A percentile compares a stretch with the other conserved stretches of the same genome.
phyloP scores from a whole-genome alignment of 1,139 yeast species.

The Entelexis paramagnoliae region DNA sequence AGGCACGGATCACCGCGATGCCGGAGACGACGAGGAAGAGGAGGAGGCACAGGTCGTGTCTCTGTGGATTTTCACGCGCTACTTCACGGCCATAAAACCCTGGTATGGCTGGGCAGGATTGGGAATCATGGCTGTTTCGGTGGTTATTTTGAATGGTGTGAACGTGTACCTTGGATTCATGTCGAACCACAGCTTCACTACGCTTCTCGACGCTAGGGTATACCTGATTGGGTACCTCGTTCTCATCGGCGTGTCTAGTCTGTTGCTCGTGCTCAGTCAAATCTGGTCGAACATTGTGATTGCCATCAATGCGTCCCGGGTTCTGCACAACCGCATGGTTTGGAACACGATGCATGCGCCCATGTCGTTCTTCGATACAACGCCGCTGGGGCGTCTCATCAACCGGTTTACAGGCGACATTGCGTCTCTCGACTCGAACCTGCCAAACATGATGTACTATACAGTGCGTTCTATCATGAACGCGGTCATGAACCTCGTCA shows the following conservation, averaged over 20 bases:
- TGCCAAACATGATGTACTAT: slow-evolving; percentile 33
- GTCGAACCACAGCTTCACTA: slow-evolving; percentile 30
- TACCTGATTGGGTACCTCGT: slow-evolving; percentile 33
- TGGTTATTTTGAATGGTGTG: slow-evolving; percentile 17
- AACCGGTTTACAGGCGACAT: slow-evolving; percentile 69
- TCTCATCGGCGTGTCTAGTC: slow-evolving; percentile 46
- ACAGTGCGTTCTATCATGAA: slow-evolving; percentile 45
- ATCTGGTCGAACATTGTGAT: slow-evolving; percentile 38
- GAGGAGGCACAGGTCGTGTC: slow-evolving; percentile 21
- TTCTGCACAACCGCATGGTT: slow-evolving; percentile 73
- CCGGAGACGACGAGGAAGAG: slow-evolving; percentile 40
- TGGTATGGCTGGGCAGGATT: slow-evolving; percentile 12
- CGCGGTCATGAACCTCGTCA: slow-evolving; percentile 52
- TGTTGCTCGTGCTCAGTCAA: slow-evolving; percentile 63
- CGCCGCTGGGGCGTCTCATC: slow-evolving; percentile 60
- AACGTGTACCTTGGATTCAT: slow-evolving; percentile 23
- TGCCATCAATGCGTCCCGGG: slow-evolving; percentile 69
- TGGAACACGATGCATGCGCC: slow-evolving; percentile 66
- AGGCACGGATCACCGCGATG: slow-evolving; percentile 1
- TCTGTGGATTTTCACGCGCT: slow-evolving; percentile 21
- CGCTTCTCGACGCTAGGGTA: slow-evolving; percentile 57
- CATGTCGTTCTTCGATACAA: slow-evolving; percentile 55
- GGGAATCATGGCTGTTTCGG: slow-evolving; percentile 17
- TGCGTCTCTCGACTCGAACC: slow-evolving; percentile 55
- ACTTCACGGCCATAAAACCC: slow-evolving; percentile 16